Conservation (phyloP, 164 flowering plant genomes). For the Piper betle region DNA sequence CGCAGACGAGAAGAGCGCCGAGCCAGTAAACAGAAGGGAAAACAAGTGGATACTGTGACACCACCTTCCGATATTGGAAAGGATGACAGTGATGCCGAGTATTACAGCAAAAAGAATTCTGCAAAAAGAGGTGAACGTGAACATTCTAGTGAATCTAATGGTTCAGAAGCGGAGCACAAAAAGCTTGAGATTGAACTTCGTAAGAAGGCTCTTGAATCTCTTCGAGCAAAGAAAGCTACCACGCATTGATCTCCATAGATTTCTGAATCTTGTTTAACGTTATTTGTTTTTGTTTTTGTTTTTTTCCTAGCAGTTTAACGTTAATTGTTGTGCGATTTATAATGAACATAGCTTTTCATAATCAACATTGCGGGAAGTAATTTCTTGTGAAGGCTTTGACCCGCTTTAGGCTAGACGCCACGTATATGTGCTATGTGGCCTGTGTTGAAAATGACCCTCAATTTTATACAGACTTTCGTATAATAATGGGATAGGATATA, state of each 20-base stretch:
- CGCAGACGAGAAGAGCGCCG: constrained; percentile 25
- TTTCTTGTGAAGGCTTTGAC: too few relatives aligned
- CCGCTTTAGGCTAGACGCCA: too few relatives aligned
- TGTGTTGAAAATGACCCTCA: too few relatives aligned
- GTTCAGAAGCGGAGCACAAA: constrained; percentile 41
- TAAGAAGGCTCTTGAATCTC: constrained; percentile 82
- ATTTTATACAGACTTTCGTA: too few relatives aligned
- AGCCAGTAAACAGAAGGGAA: constrained; percentile 17
- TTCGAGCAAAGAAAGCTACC: constrained; percentile 77
- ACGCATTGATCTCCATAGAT: constrained; percentile 22
- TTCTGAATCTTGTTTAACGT: constrained; percentile 7
- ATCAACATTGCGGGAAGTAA: too few relatives aligned
- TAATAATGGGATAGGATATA: too few relatives aligned
- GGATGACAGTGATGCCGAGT: constrained; percentile 3
- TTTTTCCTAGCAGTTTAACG: constrained; percentile 6
- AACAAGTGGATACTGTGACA: constrained; percentile 14
- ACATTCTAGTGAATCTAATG: constrained; percentile 26
- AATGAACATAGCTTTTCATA: too few relatives aligned
- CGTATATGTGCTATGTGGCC: too few relatives aligned
- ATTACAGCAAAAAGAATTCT: constrained; percentile 26
- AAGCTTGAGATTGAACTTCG: constrained; percentile 86
- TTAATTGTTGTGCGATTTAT: too few relatives aligned
- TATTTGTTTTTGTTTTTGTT: constrained; percentile 8
- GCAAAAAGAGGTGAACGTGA: constrained; percentile 16
- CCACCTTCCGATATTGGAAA: constrained; percentile 23